These are phyloP conservation scores for Fusarium bactridioides DNA, from an alignment of 2,329 filamentous ascomycete species.

Conservation along the genomic window DNA sequence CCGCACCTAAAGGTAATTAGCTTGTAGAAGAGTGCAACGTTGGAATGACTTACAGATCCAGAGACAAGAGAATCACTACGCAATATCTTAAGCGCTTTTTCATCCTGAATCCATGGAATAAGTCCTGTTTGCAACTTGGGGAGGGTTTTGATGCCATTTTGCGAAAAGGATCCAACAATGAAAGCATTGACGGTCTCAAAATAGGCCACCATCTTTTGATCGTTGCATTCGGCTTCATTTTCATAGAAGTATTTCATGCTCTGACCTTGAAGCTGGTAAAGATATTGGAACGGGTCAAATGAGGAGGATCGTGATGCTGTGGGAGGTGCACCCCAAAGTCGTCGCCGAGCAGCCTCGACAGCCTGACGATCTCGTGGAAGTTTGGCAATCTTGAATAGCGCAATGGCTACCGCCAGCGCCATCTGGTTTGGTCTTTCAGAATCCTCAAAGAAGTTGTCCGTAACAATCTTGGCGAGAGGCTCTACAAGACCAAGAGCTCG, in stretches of 20 bases:
- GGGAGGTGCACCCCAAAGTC: slow-evolving; percentile 64
- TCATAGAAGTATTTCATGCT: slow-evolving; percentile 65
- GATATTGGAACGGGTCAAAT: slow-evolving; percentile 69
- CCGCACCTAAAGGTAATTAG: slow-evolving; percentile 53
- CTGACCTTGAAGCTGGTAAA: slow-evolving; percentile 68
- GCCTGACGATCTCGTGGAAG: slow-evolving; percentile 68
- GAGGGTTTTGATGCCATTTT: slow-evolving; percentile 64
- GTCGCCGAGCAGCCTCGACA: slow-evolving; percentile 69
- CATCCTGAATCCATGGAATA: slow-evolving; percentile 70
- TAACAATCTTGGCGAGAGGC: slow-evolving; percentile 67
- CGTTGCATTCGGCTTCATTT: slow-evolving; percentile 49
- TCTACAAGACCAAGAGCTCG: slow-evolving; percentile 74
- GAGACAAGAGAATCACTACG: slow-evolving; percentile 51
- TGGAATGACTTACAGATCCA: slow-evolving; percentile 54
- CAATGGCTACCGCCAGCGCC: slow-evolving; percentile 48
- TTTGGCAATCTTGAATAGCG: slow-evolving; percentile 56
- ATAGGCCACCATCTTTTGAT: slow-evolving; percentile 53
- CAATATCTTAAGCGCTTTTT: slow-evolving; percentile 51
- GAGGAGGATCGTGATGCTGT: slow-evolving; percentile 50
- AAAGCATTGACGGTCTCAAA: slow-evolving; percentile 63
- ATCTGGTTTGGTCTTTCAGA: slow-evolving; percentile 33
- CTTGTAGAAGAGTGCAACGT: neutral
- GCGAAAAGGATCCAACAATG: slow-evolving; percentile 56
- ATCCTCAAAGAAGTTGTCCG: slow-evolving; percentile 45
- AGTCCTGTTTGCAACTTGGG: slow-evolving; percentile 69